Evolutionary conservation across 2,329 filamentous ascomycete genomes (phyloP), one percentile per base, ranked within the genome.

Genomic region (Aspergillus unguis): DNA sequence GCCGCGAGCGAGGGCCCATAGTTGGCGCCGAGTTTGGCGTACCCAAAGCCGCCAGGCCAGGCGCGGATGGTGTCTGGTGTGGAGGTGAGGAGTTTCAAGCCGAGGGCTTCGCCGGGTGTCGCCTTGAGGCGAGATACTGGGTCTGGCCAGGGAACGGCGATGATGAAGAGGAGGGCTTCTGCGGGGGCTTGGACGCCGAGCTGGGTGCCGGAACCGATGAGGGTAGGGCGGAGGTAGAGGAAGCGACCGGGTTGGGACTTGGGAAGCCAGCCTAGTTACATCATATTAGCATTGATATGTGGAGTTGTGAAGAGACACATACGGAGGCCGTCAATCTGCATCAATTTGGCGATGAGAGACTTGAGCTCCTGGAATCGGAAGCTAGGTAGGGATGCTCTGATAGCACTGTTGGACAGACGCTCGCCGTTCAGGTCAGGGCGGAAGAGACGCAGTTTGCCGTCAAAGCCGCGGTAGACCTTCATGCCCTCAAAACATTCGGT

Each of bases 1-100:
- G 90, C 88, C 49, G 90, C 79, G 49, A 96, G 79, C 23, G 83
- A 86, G 17, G 92, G 92, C 0, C 92, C 92, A 71, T 96, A 96
- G 78, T 96, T 96, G 56, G 92, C 92, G 50, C 92, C 92, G 32
- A 96, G 83, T 75, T 96, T 96, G 55, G 91, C 90, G 67, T 87
- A 92, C 1, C 92, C 92, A 70, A 95, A 95, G 7, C 92, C 92
- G 56, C 92, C 92, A 23, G 90, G 90, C 92, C 92, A 96, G 9
- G 92, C 91, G 59, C 92, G 86, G 53, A 95, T 85, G 77, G 86
- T 89, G 70, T 95, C 89, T 60, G 92, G 85, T 50, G 84, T 82
- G 42, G 83, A 88, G 0, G 91, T 92, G 66, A 92, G 82, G 42
- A 95, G 82, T 63, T 82, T 86, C 78, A 95, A 54, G 3, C 65